A percentile compares a stretch with the other conserved stretches of the same genome.
phyloP scores from a whole-genome alignment of 129 eudicot genomes.

The Centrapalus pauciflorus region DNA sequence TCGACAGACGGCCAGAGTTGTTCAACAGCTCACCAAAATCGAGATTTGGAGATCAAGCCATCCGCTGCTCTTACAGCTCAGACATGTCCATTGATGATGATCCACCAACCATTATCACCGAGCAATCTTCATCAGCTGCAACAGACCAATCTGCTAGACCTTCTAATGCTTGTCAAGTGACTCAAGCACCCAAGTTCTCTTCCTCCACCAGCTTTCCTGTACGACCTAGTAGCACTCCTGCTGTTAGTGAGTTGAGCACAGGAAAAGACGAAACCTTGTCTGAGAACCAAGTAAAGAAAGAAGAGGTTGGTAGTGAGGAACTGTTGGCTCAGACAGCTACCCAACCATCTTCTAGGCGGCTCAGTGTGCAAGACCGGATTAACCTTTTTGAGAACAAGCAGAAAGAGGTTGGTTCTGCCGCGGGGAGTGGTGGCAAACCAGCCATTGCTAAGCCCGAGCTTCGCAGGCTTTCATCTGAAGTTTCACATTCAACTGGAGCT shows the following conservation, averaged over 20 bases:
- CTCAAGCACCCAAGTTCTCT: slow-evolving; percentile 21
- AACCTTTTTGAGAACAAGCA: slow-evolving; percentile 88
- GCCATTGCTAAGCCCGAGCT: slow-evolving; percentile 61
- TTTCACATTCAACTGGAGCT: slow-evolving; percentile 32
- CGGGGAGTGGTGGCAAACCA: slow-evolving; percentile 61
- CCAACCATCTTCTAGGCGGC: slow-evolving; percentile 61
- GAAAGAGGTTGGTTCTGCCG: slow-evolving; percentile 62
- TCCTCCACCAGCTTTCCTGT: slow-evolving; percentile 29
- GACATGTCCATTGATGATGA: slow-evolving; percentile 94
- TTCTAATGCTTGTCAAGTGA: slow-evolving; percentile 4
- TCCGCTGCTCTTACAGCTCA: slow-evolving; percentile 79
- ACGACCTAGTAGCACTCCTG: slow-evolving; percentile 12
- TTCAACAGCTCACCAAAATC: slow-evolving; percentile 39
- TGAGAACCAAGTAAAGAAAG: slow-evolving; percentile 39
- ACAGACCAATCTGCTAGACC: not conserved
- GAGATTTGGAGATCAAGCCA: slow-evolving; percentile 38
- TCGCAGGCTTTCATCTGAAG: slow-evolving; percentile 80
- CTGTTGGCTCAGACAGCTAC: slow-evolving; percentile 30
- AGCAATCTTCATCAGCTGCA: not conserved
- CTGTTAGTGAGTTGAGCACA: slow-evolving; percentile 39
- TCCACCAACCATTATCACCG: slow-evolving; percentile 26
- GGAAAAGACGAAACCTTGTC: slow-evolving; percentile 32
- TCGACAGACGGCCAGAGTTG: slow-evolving; percentile 62
- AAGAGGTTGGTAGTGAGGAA: slow-evolving; percentile 37
- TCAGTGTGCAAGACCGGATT: slow-evolving; percentile 94